Evolutionary conservation across 108 stramenopile species (phyloP), one percentile per base, ranked within the genome.

Genomic region (Bacterosira constricta): DNA sequence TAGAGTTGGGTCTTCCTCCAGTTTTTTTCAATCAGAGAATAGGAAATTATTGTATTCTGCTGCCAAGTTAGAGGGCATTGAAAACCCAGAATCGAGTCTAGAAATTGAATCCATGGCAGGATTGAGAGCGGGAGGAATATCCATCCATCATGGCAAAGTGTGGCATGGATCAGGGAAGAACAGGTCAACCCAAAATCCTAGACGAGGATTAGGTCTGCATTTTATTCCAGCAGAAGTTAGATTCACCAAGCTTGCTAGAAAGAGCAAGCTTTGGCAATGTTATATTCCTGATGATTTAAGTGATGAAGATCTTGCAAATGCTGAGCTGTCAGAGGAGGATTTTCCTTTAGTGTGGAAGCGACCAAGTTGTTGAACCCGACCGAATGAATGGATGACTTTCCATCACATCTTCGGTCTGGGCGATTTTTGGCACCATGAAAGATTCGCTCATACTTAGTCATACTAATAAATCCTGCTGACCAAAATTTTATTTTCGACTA

Each of bases 111-210:
- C 84, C 41, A 85, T 88, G 83, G 71, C 82, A 13, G 91, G 89
- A 25, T 36, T 95, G 21, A 49, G 60, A 38, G 75, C 84, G 6
- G 93, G 93, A 12, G 77, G 86, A 11, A 50, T 91, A 4, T 83
- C 89, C 4, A 85, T 92, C 20, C 94, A 95, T 56, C 27, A 95
- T 63, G 94, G 94, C 4, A 85, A 73, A 30, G 84, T 79, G 4
- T 95, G 90, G 89, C 94, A 95, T 64, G 94, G 94, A 35, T 88
- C 86, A 10, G 85, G 75, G 1, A 77, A 67, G 63, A 95, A 95
- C 54, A 20, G 11, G 9, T 85, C 73, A 32, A 75, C 6, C 9
- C 32, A 41, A 15, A 47, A 62, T 18, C 84, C 90, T 17, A 73
- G 94, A 34, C 82, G 90, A 55, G 93, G 91, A 10, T 45, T 90